A percentile compares a stretch with the other conserved stretches of the same genome.
These are phyloP conservation scores for Aspergillus ibericus DNA, from an alignment of 2,329 filamentous ascomycete genomes.

Conservation along the genomic window DNA sequence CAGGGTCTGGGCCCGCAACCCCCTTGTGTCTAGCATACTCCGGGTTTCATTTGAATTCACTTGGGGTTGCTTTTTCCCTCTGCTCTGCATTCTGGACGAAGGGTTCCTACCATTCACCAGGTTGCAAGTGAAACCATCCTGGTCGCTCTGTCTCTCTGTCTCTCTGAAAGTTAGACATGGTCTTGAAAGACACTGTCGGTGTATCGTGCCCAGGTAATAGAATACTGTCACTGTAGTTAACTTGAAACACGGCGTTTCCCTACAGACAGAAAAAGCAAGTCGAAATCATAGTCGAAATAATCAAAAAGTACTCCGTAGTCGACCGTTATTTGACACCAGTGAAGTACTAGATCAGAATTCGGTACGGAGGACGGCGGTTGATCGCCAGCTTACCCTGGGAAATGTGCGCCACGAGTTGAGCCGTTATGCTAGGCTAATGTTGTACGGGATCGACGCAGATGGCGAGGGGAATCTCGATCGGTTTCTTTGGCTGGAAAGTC, in stretches of 20 bases:
- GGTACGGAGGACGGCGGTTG: not conserved
- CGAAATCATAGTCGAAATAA: not conserved
- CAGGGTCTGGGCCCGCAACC: no score
- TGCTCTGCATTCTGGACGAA: not conserved
- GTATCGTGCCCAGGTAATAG: not conserved
- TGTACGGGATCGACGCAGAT: constrained; percentile 6
- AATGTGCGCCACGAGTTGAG: constrained; percentile 1
- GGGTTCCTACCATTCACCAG: no score
- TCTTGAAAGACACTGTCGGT: not conserved
- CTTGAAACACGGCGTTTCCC: not conserved
- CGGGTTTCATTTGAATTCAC: no score
- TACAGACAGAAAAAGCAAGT: not conserved
- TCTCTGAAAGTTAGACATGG: not conserved
- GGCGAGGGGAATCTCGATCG: constrained; percentile 35
- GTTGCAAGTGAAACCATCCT: not conserved
- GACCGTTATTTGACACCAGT: not conserved
- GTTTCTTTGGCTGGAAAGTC: constrained; percentile 39
- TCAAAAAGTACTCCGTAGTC: not conserved
- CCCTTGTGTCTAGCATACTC: no score
- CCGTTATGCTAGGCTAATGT: constrained; percentile 4
- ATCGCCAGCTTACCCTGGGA: constrained; percentile 1
- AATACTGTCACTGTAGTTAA: not conserved
- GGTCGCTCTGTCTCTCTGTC: not conserved
- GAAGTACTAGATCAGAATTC: not conserved
- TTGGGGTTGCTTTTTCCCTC: not conserved